Evolutionary conservation across 352 stramenopile species (phyloP).

Genomic region (Pythium biforme): DNA sequence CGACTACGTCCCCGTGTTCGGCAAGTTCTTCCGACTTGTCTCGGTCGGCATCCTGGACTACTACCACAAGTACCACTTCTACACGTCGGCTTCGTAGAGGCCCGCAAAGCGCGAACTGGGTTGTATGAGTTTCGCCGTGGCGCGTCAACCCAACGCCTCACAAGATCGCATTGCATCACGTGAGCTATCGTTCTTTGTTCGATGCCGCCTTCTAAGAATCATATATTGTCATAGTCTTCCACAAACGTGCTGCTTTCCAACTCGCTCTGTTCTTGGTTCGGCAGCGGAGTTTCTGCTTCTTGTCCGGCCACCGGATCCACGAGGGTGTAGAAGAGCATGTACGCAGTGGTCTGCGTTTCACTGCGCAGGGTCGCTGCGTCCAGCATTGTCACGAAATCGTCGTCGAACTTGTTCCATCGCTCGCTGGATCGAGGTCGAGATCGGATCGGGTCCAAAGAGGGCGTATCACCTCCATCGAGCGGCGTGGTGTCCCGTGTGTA

Average conservation of each 20-base stretch:
- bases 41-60: constrained; percentile 73
- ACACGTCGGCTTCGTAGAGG: constrained; percentile 80
- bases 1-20: constrained; percentile 66
- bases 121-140: background rate
- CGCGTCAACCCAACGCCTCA: background rate
- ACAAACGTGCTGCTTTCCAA: background rate
- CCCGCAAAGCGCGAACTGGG: background rate
- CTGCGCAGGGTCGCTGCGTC: constrained; percentile 38
- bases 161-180: background rate
- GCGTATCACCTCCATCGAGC: background rate
- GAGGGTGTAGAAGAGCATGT: constrained; percentile 73
- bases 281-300: background rate
- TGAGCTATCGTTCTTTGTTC: background rate
- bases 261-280: background rate
- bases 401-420: constrained; percentile 70
- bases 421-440: constrained; percentile 9
- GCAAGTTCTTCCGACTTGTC: constrained; percentile 70
- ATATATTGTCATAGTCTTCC: constrained; percentile 21
- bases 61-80: constrained; percentile 88
- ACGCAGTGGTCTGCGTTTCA: constrained; percentile 62
- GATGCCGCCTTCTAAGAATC: constrained; percentile 1
- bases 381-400: constrained; percentile 55
- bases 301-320: constrained; percentile 9
- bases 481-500: constrained; percentile 35
- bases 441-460: background rate